These are phyloP conservation scores for Clavariopsis aquatica DNA, from an alignment of 495 filamentous ascomycete species.

Conservation along the genomic window DNA sequence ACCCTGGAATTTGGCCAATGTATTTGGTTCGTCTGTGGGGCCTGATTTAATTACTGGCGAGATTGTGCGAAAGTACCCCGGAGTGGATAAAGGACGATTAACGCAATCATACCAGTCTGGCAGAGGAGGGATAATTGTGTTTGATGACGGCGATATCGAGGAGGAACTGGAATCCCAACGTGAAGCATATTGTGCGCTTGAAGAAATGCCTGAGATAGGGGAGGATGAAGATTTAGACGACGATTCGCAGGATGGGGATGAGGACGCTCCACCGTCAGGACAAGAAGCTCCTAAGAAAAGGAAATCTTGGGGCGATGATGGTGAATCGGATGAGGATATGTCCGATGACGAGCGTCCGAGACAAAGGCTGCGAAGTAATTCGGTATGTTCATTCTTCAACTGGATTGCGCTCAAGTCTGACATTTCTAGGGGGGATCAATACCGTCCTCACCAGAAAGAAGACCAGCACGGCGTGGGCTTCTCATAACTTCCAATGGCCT, in stretches of 20 bases:
- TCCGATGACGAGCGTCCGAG: constrained; percentile 67
- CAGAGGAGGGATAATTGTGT: constrained; percentile 82
- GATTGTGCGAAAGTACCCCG: constrained; percentile 51
- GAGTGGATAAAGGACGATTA: constrained; percentile 67
- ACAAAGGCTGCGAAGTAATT: constrained; percentile 82
- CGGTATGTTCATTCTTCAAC: constrained; percentile 56
- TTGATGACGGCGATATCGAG: constrained; percentile 95
- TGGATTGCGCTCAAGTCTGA: not conserved
- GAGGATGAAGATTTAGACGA: constrained; percentile 60
- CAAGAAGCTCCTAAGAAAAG: constrained; percentile 64
- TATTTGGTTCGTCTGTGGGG: constrained; percentile 62
- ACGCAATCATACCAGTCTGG: constrained; percentile 69
- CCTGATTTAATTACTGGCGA: constrained; percentile 23
- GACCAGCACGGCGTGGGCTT: constrained; percentile 43
- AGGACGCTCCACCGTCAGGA: constrained; percentile 31
- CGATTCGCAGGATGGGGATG: constrained; percentile 39
- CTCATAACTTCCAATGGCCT: constrained; percentile 29
- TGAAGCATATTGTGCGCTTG: constrained; percentile 77
- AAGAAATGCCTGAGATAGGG: constrained; percentile 87
- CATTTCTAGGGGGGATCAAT: constrained; percentile 59
- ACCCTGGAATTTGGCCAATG: constrained; percentile 93
- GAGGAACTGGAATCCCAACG: constrained; percentile 74
- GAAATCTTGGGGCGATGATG: constrained; percentile 78
- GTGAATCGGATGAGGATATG: constrained; percentile 67
- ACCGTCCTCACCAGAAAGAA: constrained; percentile 50